Evolutionary conservation across 352 stramenopile species (phyloP), one percentile per base, ranked within the genome.

Genomic region (Discostella stelligera): DNA sequence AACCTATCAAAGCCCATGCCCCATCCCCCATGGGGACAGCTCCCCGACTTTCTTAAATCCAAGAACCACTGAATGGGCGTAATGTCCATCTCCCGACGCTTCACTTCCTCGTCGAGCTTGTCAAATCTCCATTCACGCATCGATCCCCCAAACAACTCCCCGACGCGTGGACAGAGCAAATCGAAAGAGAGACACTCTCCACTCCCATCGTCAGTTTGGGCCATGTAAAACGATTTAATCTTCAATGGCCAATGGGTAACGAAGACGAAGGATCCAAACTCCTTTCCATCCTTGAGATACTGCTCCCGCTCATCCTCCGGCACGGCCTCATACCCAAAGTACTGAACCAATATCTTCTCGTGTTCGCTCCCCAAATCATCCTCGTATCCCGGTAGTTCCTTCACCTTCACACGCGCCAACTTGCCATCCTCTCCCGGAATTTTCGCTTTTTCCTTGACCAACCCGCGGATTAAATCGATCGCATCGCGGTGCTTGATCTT

Each of bases 1-100:
- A 98, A 91, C n/a, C 96, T 92, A 87, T 99, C 96, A 66, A 99
- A 98, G 69, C 96, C 96, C 48, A 98, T 91, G 4, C 96, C 96
- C 91, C 97, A 99, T 44, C 96, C 96, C 37, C 94, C 95, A 87
- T 99, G 96, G 53, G 96, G 96, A 21, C 97, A 94, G 2, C 93
- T 96, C 21, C 95, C 95, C 80, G 88, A 91, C 48, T 94, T 93
- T 13, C 96, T 90, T 54, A 98, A 87, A 77, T 98, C 95, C 44
- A 97, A 82, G 80, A 98, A 98, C 96, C 96, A 98, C 71, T 94
- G 86, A 32, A 98, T 87, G 8, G 86, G 76, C 8, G 80, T 77
- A 2, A 90, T 74, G 62, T 90, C 74, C 71, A 96, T 89, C 10
- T 80, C 85, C 71, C 88, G 90, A 44, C 88, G 82, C 13, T 74